phyloP scores from a whole-genome alignment of 768 basidiomycete genomes.

The Lentinula boryana region DNA sequence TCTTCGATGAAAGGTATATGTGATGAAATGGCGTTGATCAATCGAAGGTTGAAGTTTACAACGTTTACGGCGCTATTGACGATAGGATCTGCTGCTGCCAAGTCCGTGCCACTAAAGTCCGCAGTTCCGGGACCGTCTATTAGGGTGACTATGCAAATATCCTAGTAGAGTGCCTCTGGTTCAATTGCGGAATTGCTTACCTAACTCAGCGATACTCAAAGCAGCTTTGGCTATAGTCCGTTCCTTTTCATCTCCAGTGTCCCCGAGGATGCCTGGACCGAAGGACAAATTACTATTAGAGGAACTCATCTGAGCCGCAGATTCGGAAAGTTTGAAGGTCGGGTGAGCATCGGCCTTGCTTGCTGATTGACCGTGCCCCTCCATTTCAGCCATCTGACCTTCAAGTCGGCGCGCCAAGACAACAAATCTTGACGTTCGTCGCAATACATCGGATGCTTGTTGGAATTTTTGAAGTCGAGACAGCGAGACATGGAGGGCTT shows the following conservation, averaged over 20 bases:
- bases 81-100: not conserved
- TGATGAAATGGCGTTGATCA: conserved; percentile 63
- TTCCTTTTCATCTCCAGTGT: conserved; percentile 74
- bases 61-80: not conserved
- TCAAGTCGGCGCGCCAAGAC: conserved; percentile 79
- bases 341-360: not conserved
- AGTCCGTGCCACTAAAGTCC: conserved; percentile 1
- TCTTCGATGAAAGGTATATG: conserved; percentile 71
- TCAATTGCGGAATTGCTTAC: conserved; percentile 35
- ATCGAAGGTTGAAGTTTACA: conserved; percentile 53
- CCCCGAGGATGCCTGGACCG: conserved; percentile 15
- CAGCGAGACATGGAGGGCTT: conserved; percentile 66
- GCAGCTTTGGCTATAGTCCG: conserved; percentile 89
- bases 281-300: conserved; percentile 7
- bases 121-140: conserved; percentile 33
- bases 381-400: conserved; percentile 75
- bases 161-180: not conserved
- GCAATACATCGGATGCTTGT: conserved; percentile 77
- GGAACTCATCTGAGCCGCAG: not conserved
- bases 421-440: conserved; percentile 81
- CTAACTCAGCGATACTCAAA: conserved; percentile 86
- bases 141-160: conserved; percentile 34
- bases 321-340: not conserved
- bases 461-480: conserved; percentile 71
- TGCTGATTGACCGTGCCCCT: conserved; percentile 12